Evolutionary conservation across 2,329 filamentous ascomycete species (phyloP).

Genomic region (Alternaria sp.): DNA sequence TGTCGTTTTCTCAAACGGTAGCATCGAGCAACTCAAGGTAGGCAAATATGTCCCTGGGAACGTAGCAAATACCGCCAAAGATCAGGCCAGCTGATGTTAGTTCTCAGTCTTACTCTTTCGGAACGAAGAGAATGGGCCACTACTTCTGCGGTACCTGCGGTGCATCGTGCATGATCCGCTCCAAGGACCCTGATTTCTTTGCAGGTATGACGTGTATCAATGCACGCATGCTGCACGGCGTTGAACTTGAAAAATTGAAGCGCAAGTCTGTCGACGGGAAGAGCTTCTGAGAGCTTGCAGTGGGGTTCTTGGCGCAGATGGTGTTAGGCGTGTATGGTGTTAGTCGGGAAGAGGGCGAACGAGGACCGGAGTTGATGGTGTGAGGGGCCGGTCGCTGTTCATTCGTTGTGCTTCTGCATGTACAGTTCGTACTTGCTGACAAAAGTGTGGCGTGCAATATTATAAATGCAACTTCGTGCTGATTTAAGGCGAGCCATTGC

Average conservation of each 20-base stretch:
- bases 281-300: constrained; percentile 15
- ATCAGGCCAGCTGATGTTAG: background rate
- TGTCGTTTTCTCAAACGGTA: constrained; percentile 28
- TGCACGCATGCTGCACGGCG: constrained; percentile 34
- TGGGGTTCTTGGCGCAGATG: background rate
- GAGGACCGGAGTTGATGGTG: background rate
- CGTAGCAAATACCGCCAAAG: background rate
- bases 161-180: constrained; percentile 29
- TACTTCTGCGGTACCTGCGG: constrained; percentile 44
- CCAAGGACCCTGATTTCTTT: constrained; percentile 21
- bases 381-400: background rate
- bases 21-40: constrained; percentile 24
- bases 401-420: background rate
- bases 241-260: constrained; percentile 36
- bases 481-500: background rate
- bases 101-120: constrained; percentile 38
- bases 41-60: background rate
- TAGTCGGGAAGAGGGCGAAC: background rate
- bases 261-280: constrained; percentile 34
- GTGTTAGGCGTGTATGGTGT: background rate
- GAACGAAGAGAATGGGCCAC: constrained; percentile 21
- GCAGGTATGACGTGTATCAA: constrained; percentile 32
- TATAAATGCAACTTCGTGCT: background rate
- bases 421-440: background rate
- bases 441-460: background rate